Evolutionary conservation across 352 stramenopile species (phyloP).

Genomic region (Globisporangium sylvaticum): DNA sequence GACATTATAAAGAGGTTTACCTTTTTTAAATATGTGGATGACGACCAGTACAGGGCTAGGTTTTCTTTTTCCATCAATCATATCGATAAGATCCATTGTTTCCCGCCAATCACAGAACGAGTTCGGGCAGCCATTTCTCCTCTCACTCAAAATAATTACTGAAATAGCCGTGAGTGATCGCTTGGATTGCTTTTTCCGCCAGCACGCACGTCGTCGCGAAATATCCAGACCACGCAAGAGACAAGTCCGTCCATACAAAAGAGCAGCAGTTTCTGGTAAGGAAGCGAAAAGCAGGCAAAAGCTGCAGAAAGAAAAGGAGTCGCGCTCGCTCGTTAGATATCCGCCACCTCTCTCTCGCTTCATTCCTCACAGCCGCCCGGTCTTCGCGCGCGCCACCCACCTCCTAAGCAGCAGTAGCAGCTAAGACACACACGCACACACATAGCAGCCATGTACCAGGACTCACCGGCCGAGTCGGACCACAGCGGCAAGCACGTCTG

Average conservation of each 20-base stretch:
- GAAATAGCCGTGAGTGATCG: background rate
- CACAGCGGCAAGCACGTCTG: conserved; percentile 45
- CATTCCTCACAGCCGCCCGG: background rate
- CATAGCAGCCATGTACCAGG: conserved; percentile 15
- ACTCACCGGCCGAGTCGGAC: conserved; percentile 21
- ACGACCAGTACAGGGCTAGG: background rate
- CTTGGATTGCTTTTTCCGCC: background rate
- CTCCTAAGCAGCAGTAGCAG: background rate
- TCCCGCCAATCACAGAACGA: background rate
- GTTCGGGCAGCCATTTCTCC: background rate
- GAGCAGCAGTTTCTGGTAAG: background rate
- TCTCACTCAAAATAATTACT: background rate
- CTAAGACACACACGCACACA: background rate
- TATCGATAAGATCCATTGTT: background rate
- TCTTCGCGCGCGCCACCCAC: background rate
- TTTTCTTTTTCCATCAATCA: background rate
- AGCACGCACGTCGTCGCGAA: background rate
- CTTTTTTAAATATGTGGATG: background rate
- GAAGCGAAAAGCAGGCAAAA: background rate
- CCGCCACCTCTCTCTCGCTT: background rate
- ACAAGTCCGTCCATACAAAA: background rate
- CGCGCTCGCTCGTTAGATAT: background rate
- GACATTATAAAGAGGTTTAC: too few species aligned
- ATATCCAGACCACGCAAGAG: conserved; percentile 9
- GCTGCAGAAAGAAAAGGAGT: background rate